A percentile compares a stretch with the other conserved stretches of the same genome.
Conservation (phyloP, 371 early-diverging fungal genomes). For the Mortierella sp. region DNA sequence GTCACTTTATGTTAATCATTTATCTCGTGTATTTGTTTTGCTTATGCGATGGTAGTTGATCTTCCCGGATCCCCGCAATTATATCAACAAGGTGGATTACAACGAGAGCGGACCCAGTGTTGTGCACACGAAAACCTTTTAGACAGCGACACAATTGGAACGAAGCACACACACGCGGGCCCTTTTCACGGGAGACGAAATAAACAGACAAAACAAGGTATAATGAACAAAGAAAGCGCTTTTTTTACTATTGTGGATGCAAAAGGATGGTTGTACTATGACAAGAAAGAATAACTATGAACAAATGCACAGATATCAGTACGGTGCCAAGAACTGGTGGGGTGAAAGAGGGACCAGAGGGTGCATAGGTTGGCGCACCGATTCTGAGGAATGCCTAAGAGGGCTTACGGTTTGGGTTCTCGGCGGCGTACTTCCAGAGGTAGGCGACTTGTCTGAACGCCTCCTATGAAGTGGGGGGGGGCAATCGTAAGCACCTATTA, state of each 20-base stretch:
- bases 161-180: not conserved
- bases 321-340: not conserved
- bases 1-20: not conserved
- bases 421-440: constrained; percentile 11
- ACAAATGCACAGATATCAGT: not conserved
- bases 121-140: constrained; percentile 71
- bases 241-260: not conserved
- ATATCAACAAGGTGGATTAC: constrained; percentile 87
- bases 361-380: not conserved
- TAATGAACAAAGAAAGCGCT: not conserved
- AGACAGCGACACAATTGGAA: constrained; percentile 3
- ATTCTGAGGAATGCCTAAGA: not conserved
- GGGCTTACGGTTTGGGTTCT: constrained; percentile 8
- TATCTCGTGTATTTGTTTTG: constrained; percentile 24
- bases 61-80: constrained; percentile 77
- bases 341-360: not conserved
- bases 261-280: not conserved
- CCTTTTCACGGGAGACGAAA: not conserved
- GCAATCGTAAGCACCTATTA: not conserved
- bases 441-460: constrained; percentile 17
- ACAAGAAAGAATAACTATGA: not conserved
- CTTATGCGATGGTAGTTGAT: constrained; percentile 63
- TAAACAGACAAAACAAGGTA: not conserved
- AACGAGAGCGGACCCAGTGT: constrained; percentile 84
- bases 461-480: not conserved